A percentile compares a stretch with the other conserved stretches of the same genome.
These are phyloP conservation scores for Candida sanyaensis DNA, from an alignment of 1,139 yeast species.

Conservation along the genomic window DNA sequence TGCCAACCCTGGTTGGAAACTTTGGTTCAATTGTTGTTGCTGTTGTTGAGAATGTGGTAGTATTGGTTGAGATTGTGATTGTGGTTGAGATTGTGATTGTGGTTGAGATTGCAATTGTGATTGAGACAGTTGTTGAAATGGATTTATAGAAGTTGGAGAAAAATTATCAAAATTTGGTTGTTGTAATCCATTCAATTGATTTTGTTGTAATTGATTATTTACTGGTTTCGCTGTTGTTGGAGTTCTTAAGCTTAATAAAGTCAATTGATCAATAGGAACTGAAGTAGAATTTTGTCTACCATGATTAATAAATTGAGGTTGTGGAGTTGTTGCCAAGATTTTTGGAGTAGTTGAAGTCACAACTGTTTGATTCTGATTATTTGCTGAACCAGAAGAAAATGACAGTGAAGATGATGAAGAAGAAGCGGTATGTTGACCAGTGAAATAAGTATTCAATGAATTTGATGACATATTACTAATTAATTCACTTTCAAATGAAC, in stretches of 20 bases:
- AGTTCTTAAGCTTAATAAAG: constrained; percentile 25
- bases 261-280: constrained; percentile 33
- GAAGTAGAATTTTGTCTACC: constrained; percentile 15
- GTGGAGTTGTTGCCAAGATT: constrained; percentile 8
- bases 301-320: constrained; percentile 6
- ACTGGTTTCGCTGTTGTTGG: constrained; percentile 10
- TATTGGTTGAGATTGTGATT: background rate
- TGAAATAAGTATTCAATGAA: constrained; percentile 13
- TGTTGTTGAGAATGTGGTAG: too few relatives aligned
- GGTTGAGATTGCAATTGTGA: background rate
- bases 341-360: constrained; percentile 11
- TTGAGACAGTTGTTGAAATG: background rate
- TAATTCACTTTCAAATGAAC: constrained; percentile 8
- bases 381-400: constrained; percentile 9
- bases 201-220: constrained; percentile 6
- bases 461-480: constrained; percentile 14
- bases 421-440: constrained; percentile 11
- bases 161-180: constrained; percentile 13
- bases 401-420: constrained; percentile 11
- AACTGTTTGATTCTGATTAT: background rate
- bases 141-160: constrained; percentile 4
- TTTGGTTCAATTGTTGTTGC: constrained; percentile 5
- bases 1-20: constrained; percentile 7
- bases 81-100: background rate
- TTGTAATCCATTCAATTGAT: constrained; percentile 6